A percentile compares a stretch with the other conserved stretches of the same genome.
These are phyloP conservation scores for Nelumbo lutea DNA, from an alignment of 164 flowering plant genomes.

Conservation along the genomic window DNA sequence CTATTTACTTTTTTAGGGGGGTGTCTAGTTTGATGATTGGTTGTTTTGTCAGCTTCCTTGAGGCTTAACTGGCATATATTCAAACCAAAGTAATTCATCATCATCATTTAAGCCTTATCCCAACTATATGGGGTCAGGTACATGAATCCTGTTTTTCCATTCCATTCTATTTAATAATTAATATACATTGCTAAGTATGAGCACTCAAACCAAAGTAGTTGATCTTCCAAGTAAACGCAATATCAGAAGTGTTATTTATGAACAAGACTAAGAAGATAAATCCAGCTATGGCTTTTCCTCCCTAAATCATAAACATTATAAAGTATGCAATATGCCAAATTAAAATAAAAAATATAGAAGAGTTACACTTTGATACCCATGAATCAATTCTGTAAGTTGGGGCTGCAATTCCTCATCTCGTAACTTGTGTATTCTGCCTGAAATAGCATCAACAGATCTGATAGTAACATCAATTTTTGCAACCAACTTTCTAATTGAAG, in stretches of 20 bases:
- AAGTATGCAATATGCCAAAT: background rate
- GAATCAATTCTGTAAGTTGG: conserved; percentile 63
- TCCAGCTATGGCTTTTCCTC: background rate
- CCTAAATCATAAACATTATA: background rate
- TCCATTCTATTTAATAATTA: no score
- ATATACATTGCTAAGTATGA: no score
- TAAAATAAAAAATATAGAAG: background rate
- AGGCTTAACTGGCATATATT: no score
- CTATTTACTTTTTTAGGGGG: no score
- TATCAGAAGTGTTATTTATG: no score
- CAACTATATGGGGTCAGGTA: no score
- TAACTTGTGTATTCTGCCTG: conserved; percentile 72
- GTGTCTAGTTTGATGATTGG: no score
- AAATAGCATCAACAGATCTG: conserved; percentile 60
- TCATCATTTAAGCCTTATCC: no score
- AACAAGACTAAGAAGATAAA: background rate
- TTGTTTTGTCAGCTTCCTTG: no score
- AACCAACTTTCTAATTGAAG: conserved; percentile 54
- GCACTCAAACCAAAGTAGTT: background rate
- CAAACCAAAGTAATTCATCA: no score
- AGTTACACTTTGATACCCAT: conserved; percentile 52
- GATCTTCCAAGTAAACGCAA: background rate
- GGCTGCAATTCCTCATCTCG: conserved; percentile 93
- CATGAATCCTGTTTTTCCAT: no score
- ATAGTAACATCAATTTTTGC: conserved; percentile 64